Evolutionary conservation across 2,329 filamentous ascomycete species (phyloP).

Genomic region (Bipolaris gigantea): DNA sequence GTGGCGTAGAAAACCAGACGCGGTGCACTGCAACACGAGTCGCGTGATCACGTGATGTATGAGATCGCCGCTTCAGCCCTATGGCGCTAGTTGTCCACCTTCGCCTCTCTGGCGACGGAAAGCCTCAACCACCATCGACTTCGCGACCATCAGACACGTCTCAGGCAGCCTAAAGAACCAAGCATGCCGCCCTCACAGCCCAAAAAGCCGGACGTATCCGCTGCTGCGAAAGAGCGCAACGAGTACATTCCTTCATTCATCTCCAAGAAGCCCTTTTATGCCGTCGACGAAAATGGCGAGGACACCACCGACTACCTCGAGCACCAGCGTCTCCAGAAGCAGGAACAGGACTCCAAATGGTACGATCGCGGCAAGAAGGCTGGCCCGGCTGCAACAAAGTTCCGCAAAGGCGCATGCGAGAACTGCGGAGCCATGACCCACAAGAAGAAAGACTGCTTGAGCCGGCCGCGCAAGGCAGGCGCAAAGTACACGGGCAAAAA

Average conservation of each 20-base stretch:
- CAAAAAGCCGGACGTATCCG: conserved; percentile 56
- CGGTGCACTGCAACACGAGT: conserved; percentile 13
- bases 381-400: conserved; percentile 90
- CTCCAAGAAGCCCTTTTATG: conserved; percentile 96
- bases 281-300: conserved; percentile 71
- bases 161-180: conserved; percentile 3
- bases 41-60: conserved; percentile 30
- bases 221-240: conserved; percentile 82
- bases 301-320: conserved; percentile 82
- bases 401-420: conserved; percentile 95
- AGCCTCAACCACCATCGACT: conserved; percentile 6
- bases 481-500: conserved; percentile 91
- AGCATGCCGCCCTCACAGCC: conserved; percentile 53
- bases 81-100: conserved; percentile 28
- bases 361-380: conserved; percentile 86
- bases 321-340: conserved; percentile 84
- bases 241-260: conserved; percentile 98
- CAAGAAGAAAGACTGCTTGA: conserved; percentile 91
- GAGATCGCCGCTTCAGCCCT: conserved; percentile 33
- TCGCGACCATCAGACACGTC: not conserved
- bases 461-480: conserved; percentile 82
- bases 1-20: conserved; percentile 9
- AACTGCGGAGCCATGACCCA: conserved; percentile 98
- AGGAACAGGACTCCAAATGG: conserved; percentile 77
- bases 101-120: conserved; percentile 18